Evolutionary conservation across 225 moss, liverwort and hornwort genomes (phyloP).

Genomic region (Polytrichum commune): DNA sequence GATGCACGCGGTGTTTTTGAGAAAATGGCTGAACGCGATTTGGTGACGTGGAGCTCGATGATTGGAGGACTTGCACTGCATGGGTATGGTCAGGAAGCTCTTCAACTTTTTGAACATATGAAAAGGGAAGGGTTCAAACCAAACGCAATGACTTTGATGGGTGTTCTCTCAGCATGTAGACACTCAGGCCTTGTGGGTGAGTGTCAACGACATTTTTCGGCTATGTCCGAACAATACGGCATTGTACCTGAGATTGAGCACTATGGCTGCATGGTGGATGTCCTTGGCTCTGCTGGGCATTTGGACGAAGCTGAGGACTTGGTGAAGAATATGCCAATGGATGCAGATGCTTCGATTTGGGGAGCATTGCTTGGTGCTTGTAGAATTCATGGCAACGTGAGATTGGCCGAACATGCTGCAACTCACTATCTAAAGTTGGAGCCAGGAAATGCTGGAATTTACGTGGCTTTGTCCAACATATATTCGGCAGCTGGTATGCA

Average conservation of each 20-base stretch:
- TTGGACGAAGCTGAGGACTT: slow-evolving; percentile 6
- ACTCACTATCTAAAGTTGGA: not conserved
- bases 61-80: slow-evolving; percentile 4
- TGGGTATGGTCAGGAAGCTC: slow-evolving; percentile 6
- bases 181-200: slow-evolving; percentile 3
- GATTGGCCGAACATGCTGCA: not conserved
- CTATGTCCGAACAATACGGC: not conserved
- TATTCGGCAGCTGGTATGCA: slow-evolving; percentile 8
- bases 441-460: slow-evolving; percentile 3
- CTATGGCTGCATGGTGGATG: slow-evolving; percentile 12
- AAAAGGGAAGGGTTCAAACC: not conserved
- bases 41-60: slow-evolving; percentile 7
- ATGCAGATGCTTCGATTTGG: slow-evolving; percentile 3
- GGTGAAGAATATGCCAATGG: not conserved
- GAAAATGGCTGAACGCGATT: not conserved
- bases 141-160: not conserved
- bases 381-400: not conserved
- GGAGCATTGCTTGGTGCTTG: slow-evolving; percentile 6
- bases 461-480: slow-evolving; percentile 8
- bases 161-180: slow-evolving; percentile 11
- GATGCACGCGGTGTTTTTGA: slow-evolving; percentile 5
- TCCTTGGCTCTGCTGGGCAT: slow-evolving; percentile 7
- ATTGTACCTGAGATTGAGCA: slow-evolving; percentile 3
- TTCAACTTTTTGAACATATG: slow-evolving; percentile 10
- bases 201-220: not conserved